Conservation (phyloP, 2,329 filamentous ascomycete genomes). For the Paraphaeosphaeria sporulosa region DNA sequence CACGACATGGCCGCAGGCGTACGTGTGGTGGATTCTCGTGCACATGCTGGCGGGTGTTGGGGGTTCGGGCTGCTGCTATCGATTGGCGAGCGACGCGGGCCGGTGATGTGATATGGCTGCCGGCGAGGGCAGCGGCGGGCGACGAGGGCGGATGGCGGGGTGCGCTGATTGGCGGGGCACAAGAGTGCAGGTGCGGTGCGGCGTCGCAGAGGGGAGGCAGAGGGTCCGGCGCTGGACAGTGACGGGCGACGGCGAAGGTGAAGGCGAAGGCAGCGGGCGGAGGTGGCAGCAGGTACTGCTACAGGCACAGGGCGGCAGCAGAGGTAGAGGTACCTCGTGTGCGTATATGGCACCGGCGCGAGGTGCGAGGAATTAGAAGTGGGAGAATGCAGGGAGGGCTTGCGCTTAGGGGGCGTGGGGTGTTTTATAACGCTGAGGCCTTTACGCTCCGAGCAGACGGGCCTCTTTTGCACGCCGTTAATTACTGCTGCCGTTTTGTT, state of each 20-base stretch:
- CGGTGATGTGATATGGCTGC: slow-evolving; percentile 11
- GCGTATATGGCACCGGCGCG: neutral
- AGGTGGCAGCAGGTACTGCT: too few relatives aligned
- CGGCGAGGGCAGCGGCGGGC: slow-evolving; percentile 22
- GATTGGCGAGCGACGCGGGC: slow-evolving; percentile 19
- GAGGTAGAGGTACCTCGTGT: neutral
- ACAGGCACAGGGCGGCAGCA: too few relatives aligned
- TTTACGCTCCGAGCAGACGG: slow-evolving; percentile 45
- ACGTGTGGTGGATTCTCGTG: slow-evolving; percentile 56
- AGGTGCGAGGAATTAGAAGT: slow-evolving; percentile 8
- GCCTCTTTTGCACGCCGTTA: slow-evolving; percentile 48
- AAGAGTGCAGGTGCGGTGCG: slow-evolving; percentile 1
- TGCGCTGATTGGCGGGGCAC: slow-evolving; percentile 32
- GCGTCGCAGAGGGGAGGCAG: neutral
- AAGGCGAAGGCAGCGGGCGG: too few relatives aligned
- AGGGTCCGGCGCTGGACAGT: neutral
- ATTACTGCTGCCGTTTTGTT: slow-evolving; percentile 51
- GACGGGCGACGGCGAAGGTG: neutral
- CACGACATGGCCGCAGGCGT: slow-evolving; percentile 56
- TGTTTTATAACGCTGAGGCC: slow-evolving; percentile 49
- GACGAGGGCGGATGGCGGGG: slow-evolving; percentile 11
- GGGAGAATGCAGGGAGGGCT: slow-evolving; percentile 39
- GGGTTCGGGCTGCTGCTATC: slow-evolving; percentile 19
- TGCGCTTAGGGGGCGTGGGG: slow-evolving; percentile 42
- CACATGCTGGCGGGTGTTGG: slow-evolving; percentile 50